Conservation (phyloP, 352 stramenopile genomes). For the Globisporangium nagaii region DNA sequence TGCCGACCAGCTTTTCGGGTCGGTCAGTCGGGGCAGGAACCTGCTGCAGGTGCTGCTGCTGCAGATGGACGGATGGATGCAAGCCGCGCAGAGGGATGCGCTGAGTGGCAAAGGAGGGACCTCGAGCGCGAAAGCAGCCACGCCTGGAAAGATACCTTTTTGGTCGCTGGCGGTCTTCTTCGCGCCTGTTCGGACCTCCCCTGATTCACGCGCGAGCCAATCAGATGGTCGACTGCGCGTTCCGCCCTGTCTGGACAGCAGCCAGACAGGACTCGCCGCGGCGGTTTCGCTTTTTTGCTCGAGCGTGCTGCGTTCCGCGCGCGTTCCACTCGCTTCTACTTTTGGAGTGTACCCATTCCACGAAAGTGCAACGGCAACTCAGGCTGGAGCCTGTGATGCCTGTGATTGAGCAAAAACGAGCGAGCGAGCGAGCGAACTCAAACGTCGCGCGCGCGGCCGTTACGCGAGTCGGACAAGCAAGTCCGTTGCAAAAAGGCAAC, state of each 20-base stretch:
- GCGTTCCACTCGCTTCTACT: not conserved
- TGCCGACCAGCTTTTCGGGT: too few relatives aligned
- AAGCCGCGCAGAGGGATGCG: not conserved
- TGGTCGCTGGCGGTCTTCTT: too few relatives aligned
- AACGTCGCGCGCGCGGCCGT: not conserved
- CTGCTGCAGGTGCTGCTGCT: too few relatives aligned
- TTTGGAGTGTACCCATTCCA: conserved; percentile 1
- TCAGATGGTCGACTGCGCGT: not conserved
- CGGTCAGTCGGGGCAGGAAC: too few relatives aligned
- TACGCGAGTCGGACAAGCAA: not conserved
- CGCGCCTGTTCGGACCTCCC: not conserved
- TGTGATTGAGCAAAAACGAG: not conserved
- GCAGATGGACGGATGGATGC: not conserved
- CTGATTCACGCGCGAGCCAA: conserved; percentile 1
- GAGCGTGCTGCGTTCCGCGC: conserved; percentile 2
- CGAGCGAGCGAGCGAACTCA: too few relatives aligned
- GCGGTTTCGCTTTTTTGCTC: not conserved
- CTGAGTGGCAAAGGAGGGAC: not conserved
- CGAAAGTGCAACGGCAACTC: not conserved
- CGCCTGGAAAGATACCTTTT: conserved; percentile 2
- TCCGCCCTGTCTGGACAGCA: not conserved
- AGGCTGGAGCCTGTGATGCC: not conserved
- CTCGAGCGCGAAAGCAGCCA: not conserved
- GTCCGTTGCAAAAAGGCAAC: not conserved
- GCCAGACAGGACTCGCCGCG: not conserved